Conservation (phyloP, 2,329 filamentous ascomycete species). For the Westerdykella aurantiaca region DNA sequence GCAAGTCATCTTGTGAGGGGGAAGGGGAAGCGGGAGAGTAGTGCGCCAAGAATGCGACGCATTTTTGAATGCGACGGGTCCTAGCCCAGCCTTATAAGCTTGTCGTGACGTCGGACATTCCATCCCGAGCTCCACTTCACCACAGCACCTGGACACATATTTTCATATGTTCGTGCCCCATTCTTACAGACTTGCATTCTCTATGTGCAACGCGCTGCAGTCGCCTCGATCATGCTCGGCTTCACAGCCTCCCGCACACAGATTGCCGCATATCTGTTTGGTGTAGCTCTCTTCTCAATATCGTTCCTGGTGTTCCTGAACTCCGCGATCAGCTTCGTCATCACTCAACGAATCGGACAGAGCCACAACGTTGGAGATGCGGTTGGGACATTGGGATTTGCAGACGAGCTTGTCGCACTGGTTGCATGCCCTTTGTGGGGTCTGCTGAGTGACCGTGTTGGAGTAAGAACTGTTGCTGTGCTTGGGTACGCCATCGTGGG, state of each 20-base stretch:
- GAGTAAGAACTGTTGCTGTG: constrained; percentile 60
- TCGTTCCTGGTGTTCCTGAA: constrained; percentile 88
- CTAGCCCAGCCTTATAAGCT: too few relatives aligned
- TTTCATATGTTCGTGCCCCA: not conserved
- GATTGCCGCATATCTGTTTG: constrained; percentile 67
- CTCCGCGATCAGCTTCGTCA: constrained; percentile 75
- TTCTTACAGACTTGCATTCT: not conserved
- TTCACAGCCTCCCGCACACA: constrained; percentile 56
- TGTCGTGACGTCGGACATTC: not conserved
- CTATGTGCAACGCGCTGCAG: constrained; percentile 11
- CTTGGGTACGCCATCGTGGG: constrained; percentile 79
- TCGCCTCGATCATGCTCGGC: constrained; percentile 27
- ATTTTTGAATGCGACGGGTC: too few relatives aligned
- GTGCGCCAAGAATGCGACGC: too few relatives aligned
- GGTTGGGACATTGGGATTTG: constrained; percentile 79
- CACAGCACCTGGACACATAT: not conserved
- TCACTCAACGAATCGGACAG: constrained; percentile 74
- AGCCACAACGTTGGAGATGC: constrained; percentile 69
- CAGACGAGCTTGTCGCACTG: constrained; percentile 74
- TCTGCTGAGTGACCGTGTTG: constrained; percentile 67
- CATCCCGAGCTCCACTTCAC: not conserved
- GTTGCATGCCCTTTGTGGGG: constrained; percentile 78
- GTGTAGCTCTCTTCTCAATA: constrained; percentile 80
- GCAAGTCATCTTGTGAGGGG: too few relatives aligned
- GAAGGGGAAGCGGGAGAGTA: too few relatives aligned